Conservation (phyloP, 768 basidiomycete genomes). For the Rhizopogon rudus region DNA sequence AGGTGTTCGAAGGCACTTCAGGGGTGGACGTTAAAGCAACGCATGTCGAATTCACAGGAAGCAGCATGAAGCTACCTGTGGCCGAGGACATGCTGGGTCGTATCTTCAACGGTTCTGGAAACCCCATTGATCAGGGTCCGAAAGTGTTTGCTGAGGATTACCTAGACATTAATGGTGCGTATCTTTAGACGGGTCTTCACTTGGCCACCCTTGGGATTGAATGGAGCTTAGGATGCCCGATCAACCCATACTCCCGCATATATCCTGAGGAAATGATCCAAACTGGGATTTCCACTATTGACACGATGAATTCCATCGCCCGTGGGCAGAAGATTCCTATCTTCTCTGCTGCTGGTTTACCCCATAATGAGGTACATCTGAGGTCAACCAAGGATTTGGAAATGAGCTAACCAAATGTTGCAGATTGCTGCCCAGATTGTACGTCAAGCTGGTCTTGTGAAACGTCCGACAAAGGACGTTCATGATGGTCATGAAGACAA, state of each 20-base stretch:
- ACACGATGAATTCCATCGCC: constrained; percentile 98
- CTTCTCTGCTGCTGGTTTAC: constrained; percentile 97
- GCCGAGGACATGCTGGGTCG: constrained; percentile 99
- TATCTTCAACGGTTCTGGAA: constrained; percentile 98
- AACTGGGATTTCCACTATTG: constrained; percentile 98
- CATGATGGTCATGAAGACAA: constrained; percentile 99
- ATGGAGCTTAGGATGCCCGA: constrained; percentile 74
- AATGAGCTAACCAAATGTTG: background rate
- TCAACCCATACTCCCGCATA: constrained; percentile 96
- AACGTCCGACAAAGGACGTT: constrained; percentile 93
- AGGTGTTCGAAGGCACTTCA: constrained; percentile 97
- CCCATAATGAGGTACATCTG: constrained; percentile 85
- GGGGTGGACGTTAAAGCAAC: constrained; percentile 98
- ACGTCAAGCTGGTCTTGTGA: constrained; percentile 96
- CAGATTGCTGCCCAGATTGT: constrained; percentile 99
- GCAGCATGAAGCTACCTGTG: constrained; percentile 98
- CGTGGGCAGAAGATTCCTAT: constrained; percentile 99
- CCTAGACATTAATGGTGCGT: constrained; percentile 94
- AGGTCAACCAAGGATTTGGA: background rate
- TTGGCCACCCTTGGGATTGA: constrained; percentile 7
- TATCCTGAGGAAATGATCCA: constrained; percentile 99
- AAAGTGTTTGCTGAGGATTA: constrained; percentile 99
- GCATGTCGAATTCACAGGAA: constrained; percentile 96
- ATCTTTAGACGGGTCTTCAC: constrained; percentile 2
- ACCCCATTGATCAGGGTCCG: constrained; percentile 97